Conservation (phyloP, 2,329 filamentous ascomycete species). For the Decorospora gaudefroyi region DNA sequence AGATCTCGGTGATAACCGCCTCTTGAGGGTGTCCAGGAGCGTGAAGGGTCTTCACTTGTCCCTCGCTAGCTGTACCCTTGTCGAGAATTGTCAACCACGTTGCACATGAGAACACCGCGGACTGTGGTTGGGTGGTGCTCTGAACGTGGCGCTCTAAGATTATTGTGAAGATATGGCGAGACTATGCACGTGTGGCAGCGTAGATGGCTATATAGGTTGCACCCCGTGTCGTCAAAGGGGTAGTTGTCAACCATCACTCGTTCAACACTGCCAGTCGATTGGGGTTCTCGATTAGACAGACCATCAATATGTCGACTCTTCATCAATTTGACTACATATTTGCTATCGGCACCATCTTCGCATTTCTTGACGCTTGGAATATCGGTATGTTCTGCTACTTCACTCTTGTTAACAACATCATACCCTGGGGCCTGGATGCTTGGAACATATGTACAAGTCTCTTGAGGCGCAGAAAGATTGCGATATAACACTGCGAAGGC, state of each 20-base stretch:
- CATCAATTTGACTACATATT: conserved; percentile 66
- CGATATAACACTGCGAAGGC: too few species aligned
- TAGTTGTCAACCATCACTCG: conserved; percentile 13
- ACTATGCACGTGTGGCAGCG: conserved; percentile 2
- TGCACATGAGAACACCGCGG: conserved; percentile 22
- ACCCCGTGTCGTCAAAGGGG: conserved; percentile 3
- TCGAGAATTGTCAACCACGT: conserved; percentile 5
- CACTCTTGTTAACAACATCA: conserved; percentile 12
- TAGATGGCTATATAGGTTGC: conserved; percentile 23
- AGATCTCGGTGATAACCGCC: conserved; percentile 1
- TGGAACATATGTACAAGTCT: too few species aligned
- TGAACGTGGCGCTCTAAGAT: conserved; percentile 12
- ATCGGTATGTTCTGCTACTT: conserved; percentile 52
- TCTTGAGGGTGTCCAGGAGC: conserved; percentile 23
- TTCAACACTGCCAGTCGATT: conserved; percentile 10
- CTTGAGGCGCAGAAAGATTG: too few species aligned
- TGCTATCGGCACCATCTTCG: conserved; percentile 67
- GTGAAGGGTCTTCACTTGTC: conserved; percentile 3
- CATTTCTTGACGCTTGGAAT: conserved; percentile 69
- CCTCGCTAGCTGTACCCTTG: conserved; percentile 7
- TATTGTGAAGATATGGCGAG: conserved; percentile 4
- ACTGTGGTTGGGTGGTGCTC: conserved; percentile 17
- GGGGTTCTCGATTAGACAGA: conserved; percentile 11
- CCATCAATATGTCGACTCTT: conserved; percentile 43
- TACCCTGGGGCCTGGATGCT: background rate